phyloP scores from a whole-genome alignment of 2,329 filamentous ascomycete species.

The Penicillium sp. region DNA sequence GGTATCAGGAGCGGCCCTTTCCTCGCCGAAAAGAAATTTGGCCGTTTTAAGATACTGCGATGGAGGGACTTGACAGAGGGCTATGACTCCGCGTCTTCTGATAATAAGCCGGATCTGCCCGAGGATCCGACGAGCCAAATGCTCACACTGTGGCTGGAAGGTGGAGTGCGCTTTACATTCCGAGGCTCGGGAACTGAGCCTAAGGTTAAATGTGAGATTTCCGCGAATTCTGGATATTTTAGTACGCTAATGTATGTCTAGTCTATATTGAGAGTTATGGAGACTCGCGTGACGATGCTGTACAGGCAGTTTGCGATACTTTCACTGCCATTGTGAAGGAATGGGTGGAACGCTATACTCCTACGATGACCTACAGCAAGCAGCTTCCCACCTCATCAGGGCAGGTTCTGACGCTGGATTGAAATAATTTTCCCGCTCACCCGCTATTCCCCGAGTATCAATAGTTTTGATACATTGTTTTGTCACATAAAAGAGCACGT shows the following conservation, averaged over 20 bases:
- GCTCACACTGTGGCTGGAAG: conserved; percentile 64
- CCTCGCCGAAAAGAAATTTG: conserved; percentile 52
- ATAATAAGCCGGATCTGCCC: conserved; percentile 60
- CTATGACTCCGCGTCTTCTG: conserved; percentile 59
- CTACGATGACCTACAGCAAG: conserved; percentile 41
- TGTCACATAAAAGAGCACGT: background rate
- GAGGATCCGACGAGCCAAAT: conserved; percentile 64
- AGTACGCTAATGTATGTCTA: conserved; percentile 16
- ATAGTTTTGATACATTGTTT: too few relatives aligned
- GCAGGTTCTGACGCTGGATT: conserved; percentile 32
- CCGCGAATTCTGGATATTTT: background rate
- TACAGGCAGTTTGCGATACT: conserved; percentile 41
- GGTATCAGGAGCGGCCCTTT: conserved; percentile 54
- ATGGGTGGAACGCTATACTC: conserved; percentile 45
- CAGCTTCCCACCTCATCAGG: conserved; percentile 45
- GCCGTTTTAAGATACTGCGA: conserved; percentile 56
- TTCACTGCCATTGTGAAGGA: conserved; percentile 42
- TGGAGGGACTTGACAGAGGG: conserved; percentile 68
- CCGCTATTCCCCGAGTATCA: too few relatives aligned
- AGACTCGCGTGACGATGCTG: conserved; percentile 38
- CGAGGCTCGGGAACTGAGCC: conserved; percentile 68
- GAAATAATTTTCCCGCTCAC: background rate
- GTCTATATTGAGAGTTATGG: conserved; percentile 50
- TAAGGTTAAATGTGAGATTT: conserved; percentile 62
- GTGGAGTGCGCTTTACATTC: conserved; percentile 61